A percentile compares a stretch with the other conserved stretches of the same genome.
Conservation (phyloP, 768 basidiomycete genomes). For the Psilocybe cyanescens region DNA sequence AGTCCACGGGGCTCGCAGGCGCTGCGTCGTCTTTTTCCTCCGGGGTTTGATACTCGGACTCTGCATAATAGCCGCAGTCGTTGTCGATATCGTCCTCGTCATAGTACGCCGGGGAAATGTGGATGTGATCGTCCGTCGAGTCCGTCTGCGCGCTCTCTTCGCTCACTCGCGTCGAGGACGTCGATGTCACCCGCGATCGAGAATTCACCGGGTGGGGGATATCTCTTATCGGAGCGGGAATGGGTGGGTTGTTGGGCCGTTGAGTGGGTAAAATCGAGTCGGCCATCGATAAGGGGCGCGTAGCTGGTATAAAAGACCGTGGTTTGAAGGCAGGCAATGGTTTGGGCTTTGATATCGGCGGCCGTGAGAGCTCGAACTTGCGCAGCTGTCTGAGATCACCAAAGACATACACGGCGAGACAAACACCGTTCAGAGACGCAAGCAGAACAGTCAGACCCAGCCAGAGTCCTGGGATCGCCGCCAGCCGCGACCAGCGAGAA, state of each 20-base stretch:
- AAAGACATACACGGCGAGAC: constrained; percentile 78
- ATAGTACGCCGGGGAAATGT: constrained; percentile 46
- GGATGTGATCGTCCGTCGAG: constrained; percentile 31
- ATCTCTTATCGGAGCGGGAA: constrained; percentile 9
- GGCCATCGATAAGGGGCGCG: constrained; percentile 19
- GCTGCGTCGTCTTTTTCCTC: constrained; percentile 7
- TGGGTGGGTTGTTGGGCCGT: constrained; percentile 3
- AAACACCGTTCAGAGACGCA: constrained; percentile 72
- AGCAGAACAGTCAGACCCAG: constrained; percentile 65
- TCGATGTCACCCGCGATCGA: constrained; percentile 19
- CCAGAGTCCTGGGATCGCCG: constrained; percentile 72
- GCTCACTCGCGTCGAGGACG: constrained; percentile 5
- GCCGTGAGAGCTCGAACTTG: constrained; percentile 77
- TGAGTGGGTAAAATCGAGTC: constrained; percentile 19
- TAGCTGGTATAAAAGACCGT: constrained; percentile 1
- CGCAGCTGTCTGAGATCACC: constrained; percentile 80
- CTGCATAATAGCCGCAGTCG: background rate
- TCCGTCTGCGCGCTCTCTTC: constrained; percentile 9
- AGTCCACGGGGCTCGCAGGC: constrained; percentile 4
- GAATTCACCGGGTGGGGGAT: background rate
- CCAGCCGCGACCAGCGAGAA: constrained; percentile 60
- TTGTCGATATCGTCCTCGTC: constrained; percentile 34
- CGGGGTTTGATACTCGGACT: background rate
- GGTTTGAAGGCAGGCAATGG: constrained; percentile 33
- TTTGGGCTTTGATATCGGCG: constrained; percentile 58